A percentile compares a stretch with the other conserved stretches of the same genome.
These are phyloP conservation scores for Gossypium gossypioides DNA, from an alignment of 441 rosid genomes.

Conservation along the genomic window DNA sequence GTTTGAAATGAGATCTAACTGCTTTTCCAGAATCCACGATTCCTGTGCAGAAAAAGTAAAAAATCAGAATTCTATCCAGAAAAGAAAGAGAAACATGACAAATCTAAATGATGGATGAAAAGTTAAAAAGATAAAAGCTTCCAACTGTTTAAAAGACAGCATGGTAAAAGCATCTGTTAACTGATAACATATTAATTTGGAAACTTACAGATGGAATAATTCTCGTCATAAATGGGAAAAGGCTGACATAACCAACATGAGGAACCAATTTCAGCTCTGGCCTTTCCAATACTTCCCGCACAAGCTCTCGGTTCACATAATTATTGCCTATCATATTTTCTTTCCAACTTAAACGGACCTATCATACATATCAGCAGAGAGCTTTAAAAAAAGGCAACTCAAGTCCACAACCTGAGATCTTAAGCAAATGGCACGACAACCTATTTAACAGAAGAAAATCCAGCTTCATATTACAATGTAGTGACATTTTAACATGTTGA, in stretches of 20 bases:
- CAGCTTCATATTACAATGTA: neutral
- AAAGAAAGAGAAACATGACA: neutral
- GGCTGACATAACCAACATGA: slow-evolving; percentile 88
- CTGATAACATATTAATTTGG: neutral
- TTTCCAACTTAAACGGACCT: slow-evolving; percentile 88
- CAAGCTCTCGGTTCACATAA: slow-evolving; percentile 56
- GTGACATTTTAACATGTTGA: neutral
- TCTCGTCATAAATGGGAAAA: slow-evolving; percentile 83
- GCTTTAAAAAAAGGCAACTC: neutral
- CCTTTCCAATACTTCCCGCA: slow-evolving; percentile 55
- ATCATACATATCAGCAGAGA: slow-evolving; percentile 16
- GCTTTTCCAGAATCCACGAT: slow-evolving; percentile 83
- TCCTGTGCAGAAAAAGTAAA: slow-evolving; percentile 33
- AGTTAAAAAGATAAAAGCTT: neutral
- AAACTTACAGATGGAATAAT: slow-evolving; percentile 82
- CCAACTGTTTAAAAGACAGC: neutral
- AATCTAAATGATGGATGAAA: slow-evolving; percentile 4
- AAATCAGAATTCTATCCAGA: neutral
- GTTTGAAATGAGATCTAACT: slow-evolving; percentile 77
- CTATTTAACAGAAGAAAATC: neutral
- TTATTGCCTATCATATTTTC: slow-evolving; percentile 45
- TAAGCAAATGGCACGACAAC: neutral
- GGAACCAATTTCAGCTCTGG: slow-evolving; percentile 72
- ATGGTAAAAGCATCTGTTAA: neutral
- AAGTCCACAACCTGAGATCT: neutral